Base-by-base conservation (phyloP, 768 basidiomycete genomes). In the Mycena chlorophos region DNA sequence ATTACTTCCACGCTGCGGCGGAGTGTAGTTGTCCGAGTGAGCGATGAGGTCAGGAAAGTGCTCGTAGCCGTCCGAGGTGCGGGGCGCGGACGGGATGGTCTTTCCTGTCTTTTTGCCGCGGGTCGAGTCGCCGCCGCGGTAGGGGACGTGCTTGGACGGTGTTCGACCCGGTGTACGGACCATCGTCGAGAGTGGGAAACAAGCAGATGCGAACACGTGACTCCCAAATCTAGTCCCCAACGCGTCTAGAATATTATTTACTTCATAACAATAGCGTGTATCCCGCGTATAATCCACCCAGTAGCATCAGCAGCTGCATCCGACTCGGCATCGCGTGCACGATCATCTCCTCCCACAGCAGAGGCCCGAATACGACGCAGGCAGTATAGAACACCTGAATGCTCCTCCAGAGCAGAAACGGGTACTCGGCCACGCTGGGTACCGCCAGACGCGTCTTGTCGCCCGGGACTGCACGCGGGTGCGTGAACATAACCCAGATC, bases 371-470 rank as follows among this genome's bases (percentile, higher is more conserved):
- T 1, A 98, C 93, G n/a, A 93, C 69, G 55, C 87, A 89, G 0
- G 95, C 95, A 2, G 88, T 93, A 84, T 86, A 95, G 69, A 98
- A 89, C 89, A 94, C 89, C 58, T 75, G 78, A 6, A 89, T 39
- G 39, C 83, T 81, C 70, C 84, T 83, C 55, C 87, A 31, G 20
- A 79, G 61, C 29, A 96, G 75, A 4, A 66, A 65, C 0, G 94
- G 95, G 66, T 92, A 94, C 59, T 90, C 78, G 57, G 78, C 71
- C 2, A 87, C 52, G 3, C 77, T 62, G 0, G 89, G 81, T 2
- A 59, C 67, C 3, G 67, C 67, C 46, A 75, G 69, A 8, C 69
- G 64, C 5, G 73, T 67, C 55, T 84, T 82, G 38, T 69, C 74
- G 34, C 67, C 60, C 12, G 68, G 56, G 2, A 73, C 52, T 10